phyloP scores from a whole-genome alignment of 1,139 yeast genomes.

The Saccharomyces hybrid region DNA sequence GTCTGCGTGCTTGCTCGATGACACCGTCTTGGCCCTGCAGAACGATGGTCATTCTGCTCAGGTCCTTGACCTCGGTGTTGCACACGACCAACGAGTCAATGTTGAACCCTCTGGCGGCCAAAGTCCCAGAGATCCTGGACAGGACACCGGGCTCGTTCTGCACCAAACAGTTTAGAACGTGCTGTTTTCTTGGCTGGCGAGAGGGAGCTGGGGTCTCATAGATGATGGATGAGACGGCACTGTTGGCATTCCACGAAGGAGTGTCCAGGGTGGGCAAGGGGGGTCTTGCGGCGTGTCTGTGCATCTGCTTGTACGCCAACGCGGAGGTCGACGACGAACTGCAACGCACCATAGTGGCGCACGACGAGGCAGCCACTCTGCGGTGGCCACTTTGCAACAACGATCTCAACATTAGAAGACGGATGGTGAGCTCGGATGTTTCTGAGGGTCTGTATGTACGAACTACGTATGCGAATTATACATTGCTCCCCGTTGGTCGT shows the following conservation, averaged over 20 bases:
- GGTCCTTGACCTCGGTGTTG: slow-evolving; percentile 90
- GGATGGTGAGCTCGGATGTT: not conserved
- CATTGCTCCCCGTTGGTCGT: not conserved
- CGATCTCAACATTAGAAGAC: slow-evolving; percentile 7
- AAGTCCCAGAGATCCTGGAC: slow-evolving; percentile 85
- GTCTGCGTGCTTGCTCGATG: slow-evolving; percentile 97
- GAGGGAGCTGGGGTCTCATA: slow-evolving; percentile 86
- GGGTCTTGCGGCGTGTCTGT: slow-evolving; percentile 79
- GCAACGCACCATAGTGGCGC: slow-evolving; percentile 9
- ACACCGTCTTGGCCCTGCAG: slow-evolving; percentile 92
- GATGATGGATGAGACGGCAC: slow-evolving; percentile 89
- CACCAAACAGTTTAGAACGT: slow-evolving; percentile 90
- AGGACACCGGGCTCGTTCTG: slow-evolving; percentile 98
- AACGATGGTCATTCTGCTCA: slow-evolving; percentile 94
- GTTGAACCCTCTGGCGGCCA: slow-evolving; percentile 97
- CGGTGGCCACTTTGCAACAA: slow-evolving; percentile 6
- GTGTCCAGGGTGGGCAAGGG: slow-evolving; percentile 92
- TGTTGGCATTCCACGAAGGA: slow-evolving; percentile 90
- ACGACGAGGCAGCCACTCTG: slow-evolving; percentile 2
- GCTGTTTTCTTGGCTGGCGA: slow-evolving; percentile 61
- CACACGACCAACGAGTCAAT: slow-evolving; percentile 95
- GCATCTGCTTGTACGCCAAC: slow-evolving; percentile 84
- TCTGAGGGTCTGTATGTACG: not conserved
- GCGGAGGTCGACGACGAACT: slow-evolving; percentile 76
- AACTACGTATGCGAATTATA: not conserved